These are phyloP conservation scores for Trichoderma sp. DNA, from an alignment of 2,329 filamentous ascomycete species.

Conservation along the genomic window DNA sequence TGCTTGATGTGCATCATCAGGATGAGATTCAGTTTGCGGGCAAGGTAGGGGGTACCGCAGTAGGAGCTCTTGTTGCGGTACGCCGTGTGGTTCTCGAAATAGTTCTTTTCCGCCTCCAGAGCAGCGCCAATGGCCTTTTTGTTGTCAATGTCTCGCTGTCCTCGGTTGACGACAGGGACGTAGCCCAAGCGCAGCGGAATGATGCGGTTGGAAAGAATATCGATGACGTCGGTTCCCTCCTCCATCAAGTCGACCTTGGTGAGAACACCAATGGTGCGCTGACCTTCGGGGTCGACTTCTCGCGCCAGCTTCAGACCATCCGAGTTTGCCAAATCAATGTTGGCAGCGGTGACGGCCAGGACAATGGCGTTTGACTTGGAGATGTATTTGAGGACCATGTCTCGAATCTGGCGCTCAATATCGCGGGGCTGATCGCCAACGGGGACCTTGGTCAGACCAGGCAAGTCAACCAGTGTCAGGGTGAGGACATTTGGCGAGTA, in stretches of 20 bases:
- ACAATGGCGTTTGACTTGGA: constrained; percentile 98
- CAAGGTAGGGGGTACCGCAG: constrained; percentile 95
- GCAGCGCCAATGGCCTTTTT: constrained; percentile 91
- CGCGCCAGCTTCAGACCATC: constrained; percentile 94
- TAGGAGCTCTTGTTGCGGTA: constrained; percentile 98
- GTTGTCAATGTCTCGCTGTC: constrained; percentile 97
- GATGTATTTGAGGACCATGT: constrained; percentile 99
- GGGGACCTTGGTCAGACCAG: constrained; percentile 92
- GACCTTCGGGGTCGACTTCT: constrained; percentile 95
- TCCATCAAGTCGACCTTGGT: constrained; percentile 99
- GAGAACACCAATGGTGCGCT: constrained; percentile 95
- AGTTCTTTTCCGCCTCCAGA: constrained; percentile 90
- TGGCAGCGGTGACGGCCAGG: constrained; percentile 91
- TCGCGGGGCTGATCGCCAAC: constrained; percentile 95
- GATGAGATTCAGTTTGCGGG: constrained; percentile 95
- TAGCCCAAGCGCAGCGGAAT: constrained; percentile 94
- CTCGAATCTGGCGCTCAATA: constrained; percentile 93
- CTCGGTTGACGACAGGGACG: constrained; percentile 95
- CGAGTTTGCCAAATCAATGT: constrained; percentile 97
- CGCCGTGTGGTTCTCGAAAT: constrained; percentile 97
- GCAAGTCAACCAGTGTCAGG: constrained; percentile 91
- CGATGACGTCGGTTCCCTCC: constrained; percentile 95
- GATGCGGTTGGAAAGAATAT: constrained; percentile 95
- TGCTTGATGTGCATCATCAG: constrained; percentile 99
- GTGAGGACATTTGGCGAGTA: constrained; percentile 98